phyloP scores from a whole-genome alignment of 495 filamentous ascomycete genomes.

The Trypethelium eluteriae region DNA sequence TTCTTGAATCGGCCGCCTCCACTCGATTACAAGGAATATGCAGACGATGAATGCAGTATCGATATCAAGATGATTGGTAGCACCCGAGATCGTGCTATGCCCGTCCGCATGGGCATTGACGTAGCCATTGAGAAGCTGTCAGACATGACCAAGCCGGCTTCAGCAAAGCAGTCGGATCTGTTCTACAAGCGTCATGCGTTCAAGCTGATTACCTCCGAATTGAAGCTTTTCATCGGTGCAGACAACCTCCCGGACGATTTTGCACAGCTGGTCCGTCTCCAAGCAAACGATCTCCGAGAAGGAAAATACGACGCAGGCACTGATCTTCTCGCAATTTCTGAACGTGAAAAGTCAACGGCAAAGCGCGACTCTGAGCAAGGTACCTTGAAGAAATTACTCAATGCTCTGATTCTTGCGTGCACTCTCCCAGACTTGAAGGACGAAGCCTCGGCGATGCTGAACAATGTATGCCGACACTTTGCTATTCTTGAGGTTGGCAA shows the following conservation, averaged over 20 bases:
- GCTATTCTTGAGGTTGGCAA: slow-evolving; percentile 83
- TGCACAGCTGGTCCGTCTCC: slow-evolving; percentile 69
- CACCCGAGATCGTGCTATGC: slow-evolving; percentile 77
- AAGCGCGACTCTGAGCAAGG: slow-evolving; percentile 80
- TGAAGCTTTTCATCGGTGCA: slow-evolving; percentile 82
- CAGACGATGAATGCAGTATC: slow-evolving; percentile 78
- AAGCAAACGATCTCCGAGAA: slow-evolving; percentile 75
- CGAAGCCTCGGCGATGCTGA: slow-evolving; percentile 62
- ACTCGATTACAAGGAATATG: slow-evolving; percentile 71
- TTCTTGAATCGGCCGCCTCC: slow-evolving; percentile 83
- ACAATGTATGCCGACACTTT: slow-evolving; percentile 80
- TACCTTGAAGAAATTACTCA: slow-evolving; percentile 74
- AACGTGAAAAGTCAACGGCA: slow-evolving; percentile 69
- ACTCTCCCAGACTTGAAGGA: slow-evolving; percentile 71
- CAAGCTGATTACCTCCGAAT: slow-evolving; percentile 71
- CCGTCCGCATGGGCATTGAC: slow-evolving; percentile 75
- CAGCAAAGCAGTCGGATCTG: slow-evolving; percentile 63
- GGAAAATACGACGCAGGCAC: slow-evolving; percentile 56
- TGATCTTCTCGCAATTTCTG: slow-evolving; percentile 59
- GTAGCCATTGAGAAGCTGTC: slow-evolving; percentile 77
- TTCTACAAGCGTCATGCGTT: slow-evolving; percentile 94
- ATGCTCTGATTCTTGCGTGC: slow-evolving; percentile 76
- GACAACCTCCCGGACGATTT: slow-evolving; percentile 88
- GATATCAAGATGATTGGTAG: slow-evolving; percentile 85
- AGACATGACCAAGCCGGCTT: slow-evolving; percentile 59